Evolutionary conservation across 108 stramenopile genomes (phyloP), one percentile per base, ranked within the genome.

Genomic region (Cyclostephanos invisitatus): DNA sequence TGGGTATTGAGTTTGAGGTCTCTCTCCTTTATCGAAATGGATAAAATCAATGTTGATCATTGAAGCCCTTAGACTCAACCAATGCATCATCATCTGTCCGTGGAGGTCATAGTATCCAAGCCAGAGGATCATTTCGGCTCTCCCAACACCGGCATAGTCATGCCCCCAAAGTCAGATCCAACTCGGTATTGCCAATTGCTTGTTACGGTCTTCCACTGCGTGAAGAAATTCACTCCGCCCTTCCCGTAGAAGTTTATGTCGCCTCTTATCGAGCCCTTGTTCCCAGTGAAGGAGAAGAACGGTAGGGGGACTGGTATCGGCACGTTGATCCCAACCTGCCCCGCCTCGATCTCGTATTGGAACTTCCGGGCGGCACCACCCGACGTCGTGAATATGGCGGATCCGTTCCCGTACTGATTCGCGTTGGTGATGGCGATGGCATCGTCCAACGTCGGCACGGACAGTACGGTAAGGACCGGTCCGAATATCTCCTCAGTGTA

Each of bases 401-500:
- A 83, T 47, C 94, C 97, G 79, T 98, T 98, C 27, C 97, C 97
- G 70, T 95, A 98, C 0, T 83, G 88, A 83, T 96, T 97, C 17
- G 51, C 47, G 67, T 98, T 97, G 68, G 89, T 87, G 50, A 98
- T 54, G 40, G 40, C 58, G 42, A 98, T 92, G 27, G 98, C 97
- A 40, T 97, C 97, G 12, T 97, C 95, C 46, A 98, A 72, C 17
- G 91, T 88, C 25, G 92, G 89, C 18, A 80, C 94, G 18, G 74
- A 51, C 27, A 94, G 35, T 69, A 87, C 76, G 49, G 76, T 81
- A 48, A 98, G 74, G 10, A 98, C 98, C 24, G 98, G 98, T 18
- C 92, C 98, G 84, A 98, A 98, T 46, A 98, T 93, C 84, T 98
- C 98, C 69, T 94, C 89, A 5, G 80, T 85, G 81, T 98, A 97